Conservation (phyloP, 2,329 filamentous ascomycete species). For the Scedosporium minutisporum region DNA sequence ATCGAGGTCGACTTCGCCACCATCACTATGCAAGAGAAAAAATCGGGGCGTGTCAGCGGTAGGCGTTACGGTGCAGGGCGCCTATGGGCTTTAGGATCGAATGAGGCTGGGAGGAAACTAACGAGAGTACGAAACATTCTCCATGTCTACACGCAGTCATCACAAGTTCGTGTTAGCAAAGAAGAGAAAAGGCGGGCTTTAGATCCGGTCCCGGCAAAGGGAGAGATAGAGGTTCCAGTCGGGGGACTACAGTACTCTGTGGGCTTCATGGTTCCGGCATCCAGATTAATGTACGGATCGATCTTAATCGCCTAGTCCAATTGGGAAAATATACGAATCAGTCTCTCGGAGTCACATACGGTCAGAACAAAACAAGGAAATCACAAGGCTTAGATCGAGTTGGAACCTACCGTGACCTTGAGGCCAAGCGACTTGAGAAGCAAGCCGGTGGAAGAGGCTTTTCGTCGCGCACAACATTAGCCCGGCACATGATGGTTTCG, state of each 20-base stretch:
- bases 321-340: conserved; percentile 30
- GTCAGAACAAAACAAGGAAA: conserved; percentile 46
- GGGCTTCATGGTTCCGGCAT: conserved; percentile 25
- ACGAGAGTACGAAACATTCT: conserved; percentile 63
- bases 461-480: conserved; percentile 16
- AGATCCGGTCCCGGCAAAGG: background rate
- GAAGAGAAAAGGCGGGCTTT: background rate
- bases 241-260: conserved; percentile 19
- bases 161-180: background rate
- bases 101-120: background rate
- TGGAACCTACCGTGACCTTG: conserved; percentile 51
- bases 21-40: conserved; percentile 30
- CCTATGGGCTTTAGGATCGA: background rate
- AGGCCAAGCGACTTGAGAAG: conserved; percentile 62
- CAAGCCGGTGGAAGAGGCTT: conserved; percentile 59
- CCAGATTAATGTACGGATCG: conserved; percentile 38
- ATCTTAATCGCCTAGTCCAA: conserved; percentile 30
- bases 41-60: background rate
- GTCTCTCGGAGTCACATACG: background rate
- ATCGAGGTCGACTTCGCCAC: conserved; percentile 53
- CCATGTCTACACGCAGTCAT: conserved; percentile 52
- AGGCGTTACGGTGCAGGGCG: background rate
- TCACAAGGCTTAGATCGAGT: conserved; percentile 8
- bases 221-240: background rate
- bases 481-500: conserved; percentile 5